Base-by-base conservation (phyloP, 768 basidiomycete species). In the Agrocybe praecox region DNA sequence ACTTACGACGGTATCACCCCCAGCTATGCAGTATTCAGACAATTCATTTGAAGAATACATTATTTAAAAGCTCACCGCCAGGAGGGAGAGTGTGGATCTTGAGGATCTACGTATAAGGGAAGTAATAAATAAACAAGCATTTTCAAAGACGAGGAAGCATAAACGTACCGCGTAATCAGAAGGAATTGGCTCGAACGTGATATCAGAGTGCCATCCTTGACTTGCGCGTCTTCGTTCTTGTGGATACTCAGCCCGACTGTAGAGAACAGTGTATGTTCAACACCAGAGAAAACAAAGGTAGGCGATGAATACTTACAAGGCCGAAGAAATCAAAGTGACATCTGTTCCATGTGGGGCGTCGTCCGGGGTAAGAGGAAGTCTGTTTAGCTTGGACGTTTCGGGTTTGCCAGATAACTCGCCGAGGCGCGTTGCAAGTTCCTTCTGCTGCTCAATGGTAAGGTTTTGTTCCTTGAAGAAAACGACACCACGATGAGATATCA, bases 381-480 rank as follows among this genome's bases (percentile, higher is more conserved):
- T 73, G 61, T 87, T 85, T 48, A 87, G 68, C 46, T 67, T 72
- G n/a, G 75, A 77, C 11, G 76, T 72, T 36, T 65, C 64, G 0
- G 83, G 85, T 47, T 80, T 78, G 7, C 81, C 84, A 10, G 77
- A 69, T 6, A 82, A 69, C 60, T 76, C 68, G 9, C 85, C 85
- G 11, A 87, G 65, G 17, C 74, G 69, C n/a, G 70, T 68, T 6
- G 70, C 81, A 17, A 87, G 80, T 49, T 72, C 62, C 56, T 78
- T 80, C 69, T 86, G 83, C 62, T 85, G 76, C 23, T 76, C 73
- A 42, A 81, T 66, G 3, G 67, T 73, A 50, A 88, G 65, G 59
- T 80, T 75, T 65, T 86, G 84, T 18, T 77, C 72, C 11, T 78
- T 76, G 76, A 88, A 84, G 71, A 88, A 88, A 6, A 87, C 84